phyloP scores from a whole-genome alignment of 2,329 filamentous ascomycete species.

The Annulohypoxylon truncatum region DNA sequence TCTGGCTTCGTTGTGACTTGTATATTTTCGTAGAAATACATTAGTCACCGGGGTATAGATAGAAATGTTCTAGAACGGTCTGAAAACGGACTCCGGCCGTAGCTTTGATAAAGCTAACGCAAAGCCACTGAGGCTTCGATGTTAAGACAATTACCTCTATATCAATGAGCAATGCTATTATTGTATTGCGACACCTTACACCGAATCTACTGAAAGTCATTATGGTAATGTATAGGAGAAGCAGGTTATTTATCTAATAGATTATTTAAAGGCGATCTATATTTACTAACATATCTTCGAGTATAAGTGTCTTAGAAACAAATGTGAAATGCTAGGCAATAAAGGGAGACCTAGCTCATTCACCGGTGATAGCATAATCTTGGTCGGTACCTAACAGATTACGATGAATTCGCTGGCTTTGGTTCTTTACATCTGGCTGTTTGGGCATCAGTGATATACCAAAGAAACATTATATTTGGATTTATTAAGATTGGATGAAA shows the following conservation, averaged over 20 bases:
- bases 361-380: too few relatives aligned
- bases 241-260: too few relatives aligned
- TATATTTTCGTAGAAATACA: not conserved
- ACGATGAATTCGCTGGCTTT: too few relatives aligned
- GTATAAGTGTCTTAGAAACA: not conserved
- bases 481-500: too few relatives aligned
- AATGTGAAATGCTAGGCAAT: not conserved
- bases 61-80: not conserved
- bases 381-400: too few relatives aligned
- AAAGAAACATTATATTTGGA: too few relatives aligned
- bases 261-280: too few relatives aligned
- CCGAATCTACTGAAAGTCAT: not conserved
- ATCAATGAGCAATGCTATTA: not conserved
- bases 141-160: not conserved
- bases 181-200: not conserved
- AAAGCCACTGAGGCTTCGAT: not conserved
- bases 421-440: too few relatives aligned
- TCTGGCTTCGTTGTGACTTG: not conserved
- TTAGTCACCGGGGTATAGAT: not conserved
- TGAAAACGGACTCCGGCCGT: constrained; percentile 2
- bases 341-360: not conserved
- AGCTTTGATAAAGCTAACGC: not conserved
- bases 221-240: not conserved
- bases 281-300: too few relatives aligned
- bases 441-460: too few relatives aligned